Evolutionary conservation across 148 eudicot species (phyloP), one percentile per base, ranked within the genome.

Genomic region (Drosera capensis): DNA sequence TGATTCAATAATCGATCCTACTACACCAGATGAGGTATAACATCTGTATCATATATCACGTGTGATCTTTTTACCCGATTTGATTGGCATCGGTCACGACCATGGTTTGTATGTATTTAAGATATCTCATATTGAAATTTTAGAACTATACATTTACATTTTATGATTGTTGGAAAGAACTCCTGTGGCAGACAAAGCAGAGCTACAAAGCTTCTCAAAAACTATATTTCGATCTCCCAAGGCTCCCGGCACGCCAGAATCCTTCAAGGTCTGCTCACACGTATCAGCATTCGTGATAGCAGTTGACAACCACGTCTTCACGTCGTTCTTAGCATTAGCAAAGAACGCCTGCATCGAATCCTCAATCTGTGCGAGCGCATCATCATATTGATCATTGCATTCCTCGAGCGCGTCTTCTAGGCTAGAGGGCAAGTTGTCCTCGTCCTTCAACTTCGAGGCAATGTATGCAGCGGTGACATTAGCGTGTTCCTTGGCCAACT

Each of bases 171-270:
- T n/a, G n/a, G n/a, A n/a, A n/a, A n/a, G n/a, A n/a, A n/a, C n/a
- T n/a, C n/a, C n/a, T n/a, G n/a, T n/a, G n/a, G n/a, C 29, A 19
- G 56, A 52, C 54, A 66, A 56, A 23, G 56, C 41, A 43, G 13
- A 40, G 25, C 49, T 41, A n/a, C 51, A 52, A 1, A 52, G 25
- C 52, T 45, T 43, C 19, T 40, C 25, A 4, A 60, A 28, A 12
- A 22, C 31, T 8, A 6, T 13, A 25, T 60, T 60, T 20, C 7
- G 16, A 2, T 60, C 52, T 20, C 46, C 15, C 0, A 42, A 43
- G 7, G 11, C 12, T 11, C 30, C 48, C 3, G 43, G 36, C 39
- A 14, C 22, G 0, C 38, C 20, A 8, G 23, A 22, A 25, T 47
- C 57, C 25, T 52, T 34, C 15, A 64, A 2, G 1, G 34, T 41